Percentiles rank a stretch among this genome's conserved stretches.
These are phyloP conservation scores for Fusarium falciforme DNA, from an alignment of 2,329 filamentous ascomycete genomes.

Conservation along the genomic window DNA sequence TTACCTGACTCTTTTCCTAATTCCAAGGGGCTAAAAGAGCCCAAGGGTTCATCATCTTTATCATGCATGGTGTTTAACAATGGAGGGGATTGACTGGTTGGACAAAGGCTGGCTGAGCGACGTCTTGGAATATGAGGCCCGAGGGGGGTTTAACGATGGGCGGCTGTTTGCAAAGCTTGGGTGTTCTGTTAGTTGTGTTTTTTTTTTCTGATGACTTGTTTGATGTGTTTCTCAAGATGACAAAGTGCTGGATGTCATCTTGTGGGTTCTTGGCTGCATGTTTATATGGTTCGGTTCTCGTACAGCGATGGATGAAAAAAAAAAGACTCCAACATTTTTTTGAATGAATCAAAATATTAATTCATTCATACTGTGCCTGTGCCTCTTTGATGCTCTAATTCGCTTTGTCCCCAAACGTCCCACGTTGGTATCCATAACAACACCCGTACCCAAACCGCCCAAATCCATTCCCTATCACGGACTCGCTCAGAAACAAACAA, in stretches of 20 bases:
- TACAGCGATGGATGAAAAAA: conserved; percentile 8
- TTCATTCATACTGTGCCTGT: conserved; percentile 1
- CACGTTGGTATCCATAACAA: conserved; percentile 33
- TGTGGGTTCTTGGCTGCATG: background rate
- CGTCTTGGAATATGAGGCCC: background rate
- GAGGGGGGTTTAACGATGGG: conserved; percentile 19
- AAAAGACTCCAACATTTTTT: background rate
- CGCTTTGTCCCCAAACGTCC: conserved; percentile 1
- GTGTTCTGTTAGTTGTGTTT: background rate
- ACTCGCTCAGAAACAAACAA: background rate
- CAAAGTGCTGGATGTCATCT: background rate
- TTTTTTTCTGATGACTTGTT: background rate
- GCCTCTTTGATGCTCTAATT: too few species aligned
- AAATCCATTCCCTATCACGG: background rate
- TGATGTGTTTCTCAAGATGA: background rate
- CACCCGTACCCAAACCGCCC: conserved; percentile 24
- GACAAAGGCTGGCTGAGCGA: background rate
- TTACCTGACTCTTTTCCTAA: background rate
- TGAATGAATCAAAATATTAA: conserved; percentile 6
- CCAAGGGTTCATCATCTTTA: background rate
- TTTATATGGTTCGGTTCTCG: conserved; percentile 9
- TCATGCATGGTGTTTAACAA: background rate
- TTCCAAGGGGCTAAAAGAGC: background rate
- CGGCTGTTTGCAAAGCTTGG: conserved; percentile 21
- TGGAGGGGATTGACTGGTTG: background rate